These are phyloP conservation scores for Azolla pinnata DNA, from an alignment of 75 land plant genomes.

Conservation along the genomic window DNA sequence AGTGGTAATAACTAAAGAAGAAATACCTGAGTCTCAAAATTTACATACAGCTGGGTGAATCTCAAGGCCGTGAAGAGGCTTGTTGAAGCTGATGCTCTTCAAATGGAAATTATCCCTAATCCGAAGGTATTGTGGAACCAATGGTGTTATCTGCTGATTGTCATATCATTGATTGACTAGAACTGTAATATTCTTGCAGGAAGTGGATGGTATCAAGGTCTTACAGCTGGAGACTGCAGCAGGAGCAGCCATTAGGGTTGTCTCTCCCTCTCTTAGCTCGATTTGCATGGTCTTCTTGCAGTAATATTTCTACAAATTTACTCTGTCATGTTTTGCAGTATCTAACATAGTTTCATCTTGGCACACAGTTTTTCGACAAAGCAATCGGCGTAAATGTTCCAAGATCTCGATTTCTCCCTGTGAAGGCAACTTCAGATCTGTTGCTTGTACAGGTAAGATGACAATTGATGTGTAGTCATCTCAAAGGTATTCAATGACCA, in stretches of 20 bases:
- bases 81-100: constrained; percentile 82
- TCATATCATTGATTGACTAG: not conserved
- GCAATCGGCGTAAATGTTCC: constrained; percentile 97
- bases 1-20: too few species aligned
- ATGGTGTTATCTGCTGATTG: too few species aligned
- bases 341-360: constrained; percentile 5
- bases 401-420: constrained; percentile 86
- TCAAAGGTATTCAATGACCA: not conserved
- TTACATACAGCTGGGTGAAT: constrained; percentile 93
- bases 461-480: too few species aligned
- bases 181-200: constrained; percentile 7
- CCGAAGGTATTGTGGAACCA: too few species aligned
- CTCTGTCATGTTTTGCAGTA: too few species aligned
- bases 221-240: constrained; percentile 32
- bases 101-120: constrained; percentile 98
- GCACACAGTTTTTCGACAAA: constrained; percentile 89
- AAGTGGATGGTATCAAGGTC: constrained; percentile 31
- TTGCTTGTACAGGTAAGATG: constrained; percentile 93
- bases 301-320: too few species aligned
- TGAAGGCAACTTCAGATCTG: constrained; percentile 95
- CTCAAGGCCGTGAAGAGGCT: constrained; percentile 86
- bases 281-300: too few species aligned
- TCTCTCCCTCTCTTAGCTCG: constrained; percentile 4
- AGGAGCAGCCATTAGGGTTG: constrained; percentile 33
- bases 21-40: too few species aligned